phyloP scores from a whole-genome alignment of 2,329 filamentous ascomycete species.

The Thermochaetoides dissita region DNA sequence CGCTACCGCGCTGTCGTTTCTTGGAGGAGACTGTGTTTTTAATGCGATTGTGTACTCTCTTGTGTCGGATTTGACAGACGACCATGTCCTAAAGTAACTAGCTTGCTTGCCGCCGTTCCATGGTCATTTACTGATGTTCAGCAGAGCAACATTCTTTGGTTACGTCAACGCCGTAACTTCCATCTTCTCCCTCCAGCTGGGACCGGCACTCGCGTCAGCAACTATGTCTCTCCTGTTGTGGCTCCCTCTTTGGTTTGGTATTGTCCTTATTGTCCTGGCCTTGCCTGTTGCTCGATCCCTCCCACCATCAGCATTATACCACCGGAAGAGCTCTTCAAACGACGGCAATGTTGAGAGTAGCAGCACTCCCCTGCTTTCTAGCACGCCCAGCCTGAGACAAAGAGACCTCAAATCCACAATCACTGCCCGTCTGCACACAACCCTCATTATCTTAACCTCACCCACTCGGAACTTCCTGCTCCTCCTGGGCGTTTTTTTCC shows the following conservation, averaged over 20 bases:
- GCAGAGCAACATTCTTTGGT: conserved; percentile 34
- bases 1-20: conserved; percentile 28
- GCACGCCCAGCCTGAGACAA: conserved; percentile 7
- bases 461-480: conserved; percentile 26
- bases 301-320: conserved; percentile 6
- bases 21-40: conserved; percentile 37
- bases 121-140: background rate
- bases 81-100: conserved; percentile 24
- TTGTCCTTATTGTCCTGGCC: conserved; percentile 22
- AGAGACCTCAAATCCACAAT: conserved; percentile 20
- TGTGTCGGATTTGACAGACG: conserved; percentile 29
- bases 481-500: conserved; percentile 30
- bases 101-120: background rate
- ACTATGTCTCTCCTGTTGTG: conserved; percentile 30
- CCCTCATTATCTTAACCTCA: background rate
- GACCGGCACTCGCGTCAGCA: conserved; percentile 31
- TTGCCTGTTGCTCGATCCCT: conserved; percentile 21
- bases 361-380: conserved; percentile 25
- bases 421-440: background rate
- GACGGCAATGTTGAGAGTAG: conserved; percentile 17
- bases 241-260: conserved; percentile 31
- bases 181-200: conserved; percentile 29
- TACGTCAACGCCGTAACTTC: conserved; percentile 36
- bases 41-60: conserved; percentile 35
- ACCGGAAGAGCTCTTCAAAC: background rate